Evolutionary conservation across 1,139 yeast species (phyloP).

Genomic region (Dujonia santamariae): DNA sequence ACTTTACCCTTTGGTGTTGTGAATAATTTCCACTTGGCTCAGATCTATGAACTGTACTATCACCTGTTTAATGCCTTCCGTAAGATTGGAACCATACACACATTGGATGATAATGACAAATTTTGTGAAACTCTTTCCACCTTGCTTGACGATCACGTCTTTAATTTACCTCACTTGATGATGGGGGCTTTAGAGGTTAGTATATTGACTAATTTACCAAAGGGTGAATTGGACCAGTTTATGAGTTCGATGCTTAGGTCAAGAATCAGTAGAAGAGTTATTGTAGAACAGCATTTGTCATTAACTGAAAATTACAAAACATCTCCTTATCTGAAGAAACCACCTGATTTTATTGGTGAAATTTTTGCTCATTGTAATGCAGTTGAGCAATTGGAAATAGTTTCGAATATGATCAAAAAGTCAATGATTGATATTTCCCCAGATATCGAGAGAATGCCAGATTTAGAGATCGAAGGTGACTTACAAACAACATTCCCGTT

Average conservation of each 20-base stretch:
- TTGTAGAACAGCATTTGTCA: slow-evolving; percentile 86
- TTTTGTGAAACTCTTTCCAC: slow-evolving; percentile 64
- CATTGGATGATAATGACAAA: slow-evolving; percentile 67
- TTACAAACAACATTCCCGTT: slow-evolving; percentile 67
- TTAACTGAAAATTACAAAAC: slow-evolving; percentile 60
- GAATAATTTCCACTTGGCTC: slow-evolving; percentile 79
- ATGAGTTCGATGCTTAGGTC: slow-evolving; percentile 78
- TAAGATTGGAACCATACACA: slow-evolving; percentile 61
- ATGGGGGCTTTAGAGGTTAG: slow-evolving; percentile 91
- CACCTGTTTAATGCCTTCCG: slow-evolving; percentile 84
- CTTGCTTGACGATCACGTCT: slow-evolving; percentile 72
- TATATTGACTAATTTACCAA: slow-evolving; percentile 52
- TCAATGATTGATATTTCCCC: slow-evolving; percentile 52
- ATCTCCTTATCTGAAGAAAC: slow-evolving; percentile 44
- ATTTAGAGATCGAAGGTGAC: slow-evolving; percentile 69
- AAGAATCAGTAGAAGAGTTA: slow-evolving; percentile 83
- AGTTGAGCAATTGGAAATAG: slow-evolving; percentile 53
- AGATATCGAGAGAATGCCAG: slow-evolving; percentile 62
- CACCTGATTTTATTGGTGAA: slow-evolving; percentile 79
- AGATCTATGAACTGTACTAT: slow-evolving; percentile 85
- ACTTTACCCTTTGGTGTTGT: slow-evolving; percentile 79
- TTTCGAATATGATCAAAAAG: slow-evolving; percentile 47
- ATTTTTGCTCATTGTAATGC: slow-evolving; percentile 81
- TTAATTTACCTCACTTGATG: slow-evolving; percentile 81
- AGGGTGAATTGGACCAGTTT: slow-evolving; percentile 61